phyloP scores from a whole-genome alignment of 2,329 filamentous ascomycete genomes.

The Podosphaera leucotricha region DNA sequence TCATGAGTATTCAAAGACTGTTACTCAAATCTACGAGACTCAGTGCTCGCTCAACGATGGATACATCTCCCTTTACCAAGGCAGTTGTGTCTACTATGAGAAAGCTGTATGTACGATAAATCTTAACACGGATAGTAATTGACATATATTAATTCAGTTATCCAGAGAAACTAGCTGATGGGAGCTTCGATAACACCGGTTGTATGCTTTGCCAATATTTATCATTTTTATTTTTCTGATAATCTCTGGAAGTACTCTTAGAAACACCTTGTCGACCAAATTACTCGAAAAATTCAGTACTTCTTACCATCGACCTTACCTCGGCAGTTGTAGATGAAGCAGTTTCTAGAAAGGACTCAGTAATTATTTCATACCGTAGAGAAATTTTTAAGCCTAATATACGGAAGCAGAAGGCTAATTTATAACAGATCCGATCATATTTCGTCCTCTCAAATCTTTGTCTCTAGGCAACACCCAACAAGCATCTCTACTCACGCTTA shows the following conservation, averaged over 20 bases:
- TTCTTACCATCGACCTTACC: conserved; percentile 81
- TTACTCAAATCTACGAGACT: conserved; percentile 4
- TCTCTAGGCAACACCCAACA: conserved; percentile 73
- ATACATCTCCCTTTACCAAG: conserved; percentile 25
- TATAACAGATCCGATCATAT: conserved; percentile 71
- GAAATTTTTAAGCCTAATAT: not conserved
- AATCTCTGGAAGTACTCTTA: conserved; percentile 29
- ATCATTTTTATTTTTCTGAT: not conserved
- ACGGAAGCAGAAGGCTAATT: conserved; percentile 1
- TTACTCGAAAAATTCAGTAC: conserved; percentile 38
- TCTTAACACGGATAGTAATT: not conserved
- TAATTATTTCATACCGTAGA: conserved; percentile 76
- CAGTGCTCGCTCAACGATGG: conserved; percentile 7
- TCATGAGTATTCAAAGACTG: conserved; percentile 7
- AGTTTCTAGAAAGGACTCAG: conserved; percentile 47
- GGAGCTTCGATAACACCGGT: conserved; percentile 91
- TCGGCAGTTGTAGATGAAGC: conserved; percentile 76
- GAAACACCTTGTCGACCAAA: conserved; percentile 40
- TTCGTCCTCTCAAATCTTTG: conserved; percentile 72
- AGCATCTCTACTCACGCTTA: conserved; percentile 56
- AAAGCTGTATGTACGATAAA: conserved; percentile 35
- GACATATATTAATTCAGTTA: conserved; percentile 32
- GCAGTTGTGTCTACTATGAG: conserved; percentile 59
- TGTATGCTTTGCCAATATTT: conserved; percentile 17
- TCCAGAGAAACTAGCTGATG: conserved; percentile 70